Base-by-base conservation (phyloP, 371 early-diverging fungal genomes). In the Encephalitozoon romaleae region DNA sequence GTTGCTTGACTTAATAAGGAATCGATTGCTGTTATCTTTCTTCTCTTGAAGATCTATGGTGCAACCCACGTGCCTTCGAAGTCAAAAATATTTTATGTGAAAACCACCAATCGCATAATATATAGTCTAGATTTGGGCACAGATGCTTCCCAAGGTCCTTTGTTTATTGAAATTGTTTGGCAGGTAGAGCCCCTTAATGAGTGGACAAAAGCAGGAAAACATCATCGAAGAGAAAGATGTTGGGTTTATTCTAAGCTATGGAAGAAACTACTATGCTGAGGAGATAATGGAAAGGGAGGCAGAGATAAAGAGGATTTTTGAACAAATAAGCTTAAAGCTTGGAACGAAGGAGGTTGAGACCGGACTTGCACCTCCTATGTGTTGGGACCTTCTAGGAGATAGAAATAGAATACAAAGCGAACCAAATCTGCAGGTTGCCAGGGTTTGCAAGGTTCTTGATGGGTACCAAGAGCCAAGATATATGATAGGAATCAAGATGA, bases 351-450 rank as follows among this genome's bases (percentile, higher is more conserved):
- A 99, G 87, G 91, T 93, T 25, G 98, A 98, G 84, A 99, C 99
- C 63, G 99, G 99, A 67, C 88, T 99, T 51, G 96, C 98, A 1
- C 95, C 96, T 47, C 99, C 97, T 39, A 91, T 91, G 82, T 85
- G 92, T 70, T 99, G 99, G 98, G 96, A 99, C 87, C 89, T 99
- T 42, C 91, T 93, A 64, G 95, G 93, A 21, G 99, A 99, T 86
- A 94, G 92, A 86, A 92, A 93, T 81, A 87, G 95, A 76, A 91
- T 94, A 89, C 88, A 88, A 76, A 93, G 92, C 78, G 97, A 96
- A 79, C 97, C 96, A 66, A 92, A 96, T 66, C 87, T 98, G 65
- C 98, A 96, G 87, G 92, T 89, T 39, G 81, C 82, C 30, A 45
- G 76, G 51, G 65, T 81, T 52, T 83, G 79, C 39, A 84, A 85